These are phyloP conservation scores for Termitomyces sp. DNA, from an alignment of 768 basidiomycete species.

Conservation along the genomic window DNA sequence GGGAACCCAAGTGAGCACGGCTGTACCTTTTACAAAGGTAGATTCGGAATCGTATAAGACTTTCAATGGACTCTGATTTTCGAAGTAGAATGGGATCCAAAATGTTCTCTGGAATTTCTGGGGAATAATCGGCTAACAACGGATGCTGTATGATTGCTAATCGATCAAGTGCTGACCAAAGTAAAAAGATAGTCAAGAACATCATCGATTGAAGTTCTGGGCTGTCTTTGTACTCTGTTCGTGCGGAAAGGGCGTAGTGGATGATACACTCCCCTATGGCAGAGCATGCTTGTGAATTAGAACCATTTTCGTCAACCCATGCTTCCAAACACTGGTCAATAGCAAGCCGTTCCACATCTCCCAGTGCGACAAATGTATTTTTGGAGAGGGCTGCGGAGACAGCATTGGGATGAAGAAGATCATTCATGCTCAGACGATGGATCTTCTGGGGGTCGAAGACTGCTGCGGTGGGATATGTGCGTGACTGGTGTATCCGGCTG, in stretches of 20 bases:
- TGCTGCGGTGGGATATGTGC: neutral
- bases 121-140: conserved; percentile 36
- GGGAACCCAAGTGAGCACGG: conserved; percentile 17
- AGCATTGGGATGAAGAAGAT: neutral
- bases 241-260: conserved; percentile 21
- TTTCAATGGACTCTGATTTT: conserved; percentile 18
- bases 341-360: conserved; percentile 32
- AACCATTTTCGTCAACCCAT: conserved; percentile 22
- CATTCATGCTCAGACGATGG: conserved; percentile 13
- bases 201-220: conserved; percentile 36
- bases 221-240: conserved; percentile 21
- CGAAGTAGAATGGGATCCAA: conserved; percentile 38
- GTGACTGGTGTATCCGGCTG: conserved; percentile 6
- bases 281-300: conserved; percentile 10
- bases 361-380: conserved; percentile 17
- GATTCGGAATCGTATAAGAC: conserved; percentile 19
- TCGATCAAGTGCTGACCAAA: conserved; percentile 44
- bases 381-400: neutral
- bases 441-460: conserved; percentile 14
- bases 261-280: conserved; percentile 21
- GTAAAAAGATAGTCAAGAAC: conserved; percentile 37
- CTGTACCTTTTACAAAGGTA: conserved; percentile 26
- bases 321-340: conserved; percentile 18
- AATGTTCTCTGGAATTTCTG: conserved; percentile 32
- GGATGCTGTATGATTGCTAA: conserved; percentile 26